These are phyloP conservation scores for Agastache rugosa DNA, from an alignment of 257 asterid species.

Conservation along the genomic window DNA sequence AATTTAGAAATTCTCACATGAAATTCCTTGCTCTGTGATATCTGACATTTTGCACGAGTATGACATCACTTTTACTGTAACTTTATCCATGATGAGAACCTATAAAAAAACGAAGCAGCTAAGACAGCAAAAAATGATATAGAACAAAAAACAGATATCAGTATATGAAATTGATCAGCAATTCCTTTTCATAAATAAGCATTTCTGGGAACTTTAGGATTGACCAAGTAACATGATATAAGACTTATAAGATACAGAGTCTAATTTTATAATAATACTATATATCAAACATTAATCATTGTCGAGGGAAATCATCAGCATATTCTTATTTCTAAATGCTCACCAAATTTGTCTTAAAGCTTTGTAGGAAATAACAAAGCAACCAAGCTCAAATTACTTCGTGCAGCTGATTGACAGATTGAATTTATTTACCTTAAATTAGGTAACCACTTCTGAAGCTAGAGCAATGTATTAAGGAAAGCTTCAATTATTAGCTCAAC, in stretches of 20 bases:
- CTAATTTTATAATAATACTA: neutral
- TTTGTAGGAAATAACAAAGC: neutral
- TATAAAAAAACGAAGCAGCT: constrained; percentile 37
- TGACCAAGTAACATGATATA: constrained; percentile 4
- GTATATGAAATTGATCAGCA: constrained; percentile 1
- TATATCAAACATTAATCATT: neutral
- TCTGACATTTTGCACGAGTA: constrained; percentile 94
- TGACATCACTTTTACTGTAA: constrained; percentile 92
- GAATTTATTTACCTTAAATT: neutral
- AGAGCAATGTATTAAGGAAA: constrained; percentile 10
- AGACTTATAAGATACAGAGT: neutral
- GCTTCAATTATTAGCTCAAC: constrained; percentile 20
- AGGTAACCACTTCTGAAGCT: neutral
- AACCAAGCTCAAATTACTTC: neutral
- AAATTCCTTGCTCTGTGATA: constrained; percentile 88
- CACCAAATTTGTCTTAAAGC: constrained; percentile 22
- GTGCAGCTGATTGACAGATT: constrained; percentile 9
- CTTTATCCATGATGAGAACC: constrained; percentile 97
- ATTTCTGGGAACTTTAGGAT: neutral
- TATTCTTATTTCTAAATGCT: constrained; percentile 10
- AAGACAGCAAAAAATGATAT: constrained; percentile 10
- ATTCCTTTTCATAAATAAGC: neutral
- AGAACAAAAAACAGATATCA: neutral
- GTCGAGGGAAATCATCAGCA: neutral
- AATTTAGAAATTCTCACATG: constrained; percentile 58